Conservation (phyloP, 805 yeast species). For the Ogataea corticis region DNA sequence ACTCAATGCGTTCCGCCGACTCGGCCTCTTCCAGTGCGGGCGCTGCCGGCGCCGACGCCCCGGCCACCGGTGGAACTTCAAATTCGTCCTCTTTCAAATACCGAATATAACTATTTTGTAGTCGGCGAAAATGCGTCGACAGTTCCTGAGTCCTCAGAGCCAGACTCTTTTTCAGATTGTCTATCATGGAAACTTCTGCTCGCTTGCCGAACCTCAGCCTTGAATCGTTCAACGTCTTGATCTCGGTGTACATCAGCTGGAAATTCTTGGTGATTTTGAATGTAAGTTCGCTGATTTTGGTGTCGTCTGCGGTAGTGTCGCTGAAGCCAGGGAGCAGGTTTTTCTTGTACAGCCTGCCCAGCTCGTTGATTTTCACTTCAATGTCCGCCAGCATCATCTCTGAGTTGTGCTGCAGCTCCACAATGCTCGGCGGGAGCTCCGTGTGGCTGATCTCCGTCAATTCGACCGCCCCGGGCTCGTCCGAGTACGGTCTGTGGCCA, state of each 20-base stretch:
- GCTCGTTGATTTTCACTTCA: slow-evolving; percentile 52
- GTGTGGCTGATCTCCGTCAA: slow-evolving; percentile 38
- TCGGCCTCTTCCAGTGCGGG: slow-evolving; percentile 33
- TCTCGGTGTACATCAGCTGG: slow-evolving; percentile 74
- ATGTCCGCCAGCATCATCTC: slow-evolving; percentile 61
- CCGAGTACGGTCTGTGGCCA: slow-evolving; percentile 21
- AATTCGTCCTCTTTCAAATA: slow-evolving; percentile 80
- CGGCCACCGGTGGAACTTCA: slow-evolving; percentile 32
- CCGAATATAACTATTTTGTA: slow-evolving; percentile 87
- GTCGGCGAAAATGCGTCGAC: slow-evolving; percentile 75
- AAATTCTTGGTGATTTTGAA: slow-evolving; percentile 71
- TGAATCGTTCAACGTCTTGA: slow-evolving; percentile 60
- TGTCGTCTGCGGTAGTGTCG: slow-evolving; percentile 76
- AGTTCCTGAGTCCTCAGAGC: slow-evolving; percentile 82
- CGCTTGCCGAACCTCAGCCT: slow-evolving; percentile 33
- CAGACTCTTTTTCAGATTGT: slow-evolving; percentile 78
- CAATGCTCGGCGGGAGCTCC: slow-evolving; percentile 72
- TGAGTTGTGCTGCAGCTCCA: slow-evolving; percentile 70
- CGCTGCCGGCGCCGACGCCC: slow-evolving; percentile 4
- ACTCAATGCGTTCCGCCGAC: slow-evolving; percentile 43
- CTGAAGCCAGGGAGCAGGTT: slow-evolving; percentile 84
- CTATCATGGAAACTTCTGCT: slow-evolving; percentile 63
- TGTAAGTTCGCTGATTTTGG: slow-evolving; percentile 75
- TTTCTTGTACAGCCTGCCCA: slow-evolving; percentile 73
- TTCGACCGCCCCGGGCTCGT: slow-evolving; percentile 44